phyloP scores from a whole-genome alignment of 441 rosid genomes.

The Cnidoscolus chayamansa region DNA sequence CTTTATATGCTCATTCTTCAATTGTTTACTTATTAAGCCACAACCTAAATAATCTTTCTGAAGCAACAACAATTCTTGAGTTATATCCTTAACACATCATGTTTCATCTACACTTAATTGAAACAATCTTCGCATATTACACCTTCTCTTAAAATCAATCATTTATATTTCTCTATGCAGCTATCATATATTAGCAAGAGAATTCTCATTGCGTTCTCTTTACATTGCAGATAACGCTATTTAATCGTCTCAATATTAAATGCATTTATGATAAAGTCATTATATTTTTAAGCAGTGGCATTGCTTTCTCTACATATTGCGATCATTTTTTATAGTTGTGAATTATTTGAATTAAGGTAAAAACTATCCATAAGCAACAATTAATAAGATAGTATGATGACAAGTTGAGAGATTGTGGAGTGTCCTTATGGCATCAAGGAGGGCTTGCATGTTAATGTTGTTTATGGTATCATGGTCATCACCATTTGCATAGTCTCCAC shows the following conservation, averaged over 20 bases:
- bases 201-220: conserved; percentile 67
- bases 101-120: conserved; percentile 74
- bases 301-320: conserved; percentile 52
- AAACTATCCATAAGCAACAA: conserved; percentile 47
- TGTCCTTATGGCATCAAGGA: conserved; percentile 57
- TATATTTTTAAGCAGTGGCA: conserved; percentile 52
- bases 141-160: conserved; percentile 65
- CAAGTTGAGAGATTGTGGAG: conserved; percentile 78
- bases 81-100: conserved; percentile 52
- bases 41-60: conserved; percentile 45
- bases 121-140: conserved; percentile 66
- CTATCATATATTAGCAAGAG: conserved; percentile 51
- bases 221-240: conserved; percentile 65
- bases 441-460: conserved; percentile 40
- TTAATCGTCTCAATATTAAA: conserved; percentile 60
- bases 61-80: conserved; percentile 54
- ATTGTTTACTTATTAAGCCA: conserved; percentile 34
- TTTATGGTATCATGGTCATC: not conserved
- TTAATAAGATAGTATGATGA: conserved; percentile 42
- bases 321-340: conserved; percentile 40
- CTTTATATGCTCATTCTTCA: conserved; percentile 45
- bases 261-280: conserved; percentile 37
- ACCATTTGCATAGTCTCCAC: not conserved
- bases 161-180: conserved; percentile 60
- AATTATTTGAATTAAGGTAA: conserved; percentile 47